A percentile compares a stretch with the other conserved stretches of the same genome.
Evolutionary conservation across 2,329 filamentous ascomycete genomes (phyloP).

Genomic region (Alternaria infectoria): DNA sequence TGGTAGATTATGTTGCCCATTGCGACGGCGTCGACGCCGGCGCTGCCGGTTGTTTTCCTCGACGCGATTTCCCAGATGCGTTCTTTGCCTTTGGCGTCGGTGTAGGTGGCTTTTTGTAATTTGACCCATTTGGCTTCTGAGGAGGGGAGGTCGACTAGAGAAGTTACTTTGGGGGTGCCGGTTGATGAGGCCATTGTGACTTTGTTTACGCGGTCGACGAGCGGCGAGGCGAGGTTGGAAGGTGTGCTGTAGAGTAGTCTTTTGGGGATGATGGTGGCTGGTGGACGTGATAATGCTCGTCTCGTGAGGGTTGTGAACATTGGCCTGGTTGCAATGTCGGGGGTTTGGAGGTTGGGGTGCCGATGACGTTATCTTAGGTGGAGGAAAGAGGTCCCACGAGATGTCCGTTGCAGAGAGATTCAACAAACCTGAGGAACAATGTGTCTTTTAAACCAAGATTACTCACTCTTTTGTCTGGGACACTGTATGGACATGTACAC

Average conservation of each 20-base stretch:
- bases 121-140: slow-evolving; percentile 36
- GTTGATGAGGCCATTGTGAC: slow-evolving; percentile 14
- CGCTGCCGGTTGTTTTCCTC: slow-evolving; percentile 66
- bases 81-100: slow-evolving; percentile 62
- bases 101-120: slow-evolving; percentile 57
- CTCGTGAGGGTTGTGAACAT: slow-evolving; percentile 2
- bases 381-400: neutral
- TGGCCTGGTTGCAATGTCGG: neutral
- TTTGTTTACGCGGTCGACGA: slow-evolving; percentile 12
- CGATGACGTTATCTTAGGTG: slow-evolving; percentile 6
- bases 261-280: neutral
- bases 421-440: too few relatives aligned
- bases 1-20: slow-evolving; percentile 69
- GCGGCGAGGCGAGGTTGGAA: neutral
- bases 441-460: too few relatives aligned
- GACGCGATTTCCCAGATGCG: slow-evolving; percentile 75
- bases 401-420: neutral
- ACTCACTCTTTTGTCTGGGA: too few relatives aligned
- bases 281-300: neutral
- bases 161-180: slow-evolving; percentile 25
- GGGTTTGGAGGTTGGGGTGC: neutral
- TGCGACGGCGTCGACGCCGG: slow-evolving; percentile 66
- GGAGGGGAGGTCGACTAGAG: slow-evolving; percentile 29
- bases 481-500: too few relatives aligned
- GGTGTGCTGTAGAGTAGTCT: neutral